Percentiles rank a stretch among this genome's conserved stretches.
Evolutionary conservation across 129 eudicot genomes (phyloP).

Genomic region (Heracleum sosnowskyi): DNA sequence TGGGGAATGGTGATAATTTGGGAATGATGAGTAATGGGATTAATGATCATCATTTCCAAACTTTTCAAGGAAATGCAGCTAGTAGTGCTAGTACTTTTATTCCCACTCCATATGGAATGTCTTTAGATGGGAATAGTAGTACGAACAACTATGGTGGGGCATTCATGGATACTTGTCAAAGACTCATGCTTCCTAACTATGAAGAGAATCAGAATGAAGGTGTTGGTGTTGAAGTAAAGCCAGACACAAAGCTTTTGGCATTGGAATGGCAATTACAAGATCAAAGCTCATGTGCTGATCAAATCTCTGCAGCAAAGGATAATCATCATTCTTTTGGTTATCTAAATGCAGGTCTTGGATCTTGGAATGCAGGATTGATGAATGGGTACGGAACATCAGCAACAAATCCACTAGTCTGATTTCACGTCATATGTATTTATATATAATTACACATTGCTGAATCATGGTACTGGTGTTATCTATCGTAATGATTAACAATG

Average conservation of each 20-base stretch:
- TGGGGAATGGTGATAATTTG: conserved; percentile 35
- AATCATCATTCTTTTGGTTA: conserved; percentile 26
- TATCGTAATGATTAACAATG: background rate
- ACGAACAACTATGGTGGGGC: conserved; percentile 7
- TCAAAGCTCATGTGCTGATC: conserved; percentile 33
- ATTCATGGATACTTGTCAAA: conserved; percentile 40
- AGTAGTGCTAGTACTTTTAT: conserved; percentile 7
- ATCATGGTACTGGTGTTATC: too few relatives aligned
- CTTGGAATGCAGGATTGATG: conserved; percentile 63
- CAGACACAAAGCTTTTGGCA: conserved; percentile 55
- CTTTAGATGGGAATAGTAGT: conserved; percentile 19
- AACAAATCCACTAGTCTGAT: conserved; percentile 55
- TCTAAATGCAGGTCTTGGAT: conserved; percentile 45
- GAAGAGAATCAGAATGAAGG: conserved; percentile 20
- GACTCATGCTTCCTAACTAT: conserved; percentile 39
- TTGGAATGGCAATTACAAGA: conserved; percentile 85
- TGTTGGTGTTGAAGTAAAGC: conserved; percentile 51
- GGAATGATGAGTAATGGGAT: conserved; percentile 26
- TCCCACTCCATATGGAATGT: conserved; percentile 51
- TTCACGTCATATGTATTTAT: too few relatives aligned
- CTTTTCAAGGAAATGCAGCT: conserved; percentile 11
- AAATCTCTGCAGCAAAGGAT: conserved; percentile 22
- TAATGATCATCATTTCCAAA: conserved; percentile 22
- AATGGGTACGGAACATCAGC: conserved; percentile 71
- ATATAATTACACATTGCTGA: too few relatives aligned